Evolutionary conservation across 2,329 filamentous ascomycete species (phyloP).

Genomic region (Claviceps fusiformis): DNA sequence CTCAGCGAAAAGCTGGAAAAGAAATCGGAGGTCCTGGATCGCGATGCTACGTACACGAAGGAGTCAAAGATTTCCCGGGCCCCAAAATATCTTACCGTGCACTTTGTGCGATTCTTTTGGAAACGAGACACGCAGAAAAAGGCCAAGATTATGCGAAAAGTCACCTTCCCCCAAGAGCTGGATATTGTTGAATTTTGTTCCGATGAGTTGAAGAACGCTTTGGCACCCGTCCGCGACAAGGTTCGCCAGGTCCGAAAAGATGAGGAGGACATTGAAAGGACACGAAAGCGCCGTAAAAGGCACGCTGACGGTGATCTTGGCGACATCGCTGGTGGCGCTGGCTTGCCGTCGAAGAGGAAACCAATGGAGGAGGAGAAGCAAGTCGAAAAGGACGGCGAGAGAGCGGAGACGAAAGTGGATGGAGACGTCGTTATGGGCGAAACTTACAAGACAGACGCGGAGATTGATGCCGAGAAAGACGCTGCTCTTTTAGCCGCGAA

Average conservation of each 20-base stretch:
- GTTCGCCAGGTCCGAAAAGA: constrained; percentile 92
- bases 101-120: constrained; percentile 98
- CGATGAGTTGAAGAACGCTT: constrained; percentile 67
- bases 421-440: constrained; percentile 63
- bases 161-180: constrained; percentile 86
- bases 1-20: constrained; percentile 88
- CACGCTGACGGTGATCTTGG: constrained; percentile 32
- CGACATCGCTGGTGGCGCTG: constrained; percentile 32
- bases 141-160: constrained; percentile 98
- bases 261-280: constrained; percentile 81
- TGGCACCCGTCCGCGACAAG: constrained; percentile 90
- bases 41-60: constrained; percentile 79
- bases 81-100: constrained; percentile 90
- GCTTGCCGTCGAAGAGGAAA: constrained; percentile 36
- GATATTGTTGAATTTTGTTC: constrained; percentile 93
- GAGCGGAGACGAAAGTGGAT: constrained; percentile 28
- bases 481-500: constrained; percentile 66
- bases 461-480: constrained; percentile 75
- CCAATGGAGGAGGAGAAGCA: constrained; percentile 37
- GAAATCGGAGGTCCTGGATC: constrained; percentile 60
- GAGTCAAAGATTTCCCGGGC: constrained; percentile 78
- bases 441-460: constrained; percentile 83
- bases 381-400: constrained; percentile 25
- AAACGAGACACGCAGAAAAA: constrained; percentile 92
- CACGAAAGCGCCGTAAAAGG: constrained; percentile 80